phyloP scores from a whole-genome alignment of 2,329 filamentous ascomycete genomes.

The Diaporthe australafricana region DNA sequence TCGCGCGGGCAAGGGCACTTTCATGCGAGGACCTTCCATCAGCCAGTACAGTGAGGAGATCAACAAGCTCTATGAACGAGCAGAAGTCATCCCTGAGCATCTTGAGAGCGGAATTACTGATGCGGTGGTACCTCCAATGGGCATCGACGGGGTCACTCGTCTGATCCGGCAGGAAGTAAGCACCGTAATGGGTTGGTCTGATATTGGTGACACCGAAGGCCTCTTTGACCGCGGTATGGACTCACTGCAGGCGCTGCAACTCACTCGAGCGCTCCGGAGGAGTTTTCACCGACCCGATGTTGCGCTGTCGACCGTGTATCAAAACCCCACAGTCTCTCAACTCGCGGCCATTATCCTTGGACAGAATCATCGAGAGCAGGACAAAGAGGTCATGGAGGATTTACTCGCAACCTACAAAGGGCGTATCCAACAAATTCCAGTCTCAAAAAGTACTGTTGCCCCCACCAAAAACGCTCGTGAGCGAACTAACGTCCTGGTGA shows the following conservation, averaged over 20 bases:
- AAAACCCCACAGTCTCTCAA: slow-evolving; percentile 39
- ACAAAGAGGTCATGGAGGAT: slow-evolving; percentile 34
- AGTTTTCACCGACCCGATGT: slow-evolving; percentile 24
- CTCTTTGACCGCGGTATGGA: slow-evolving; percentile 40
- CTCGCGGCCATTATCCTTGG: slow-evolving; percentile 36
- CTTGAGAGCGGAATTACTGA: slow-evolving; percentile 28
- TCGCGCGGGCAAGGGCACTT: slow-evolving; percentile 26
- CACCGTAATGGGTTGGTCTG: slow-evolving; percentile 32
- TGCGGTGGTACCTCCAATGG: neutral
- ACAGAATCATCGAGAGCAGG: slow-evolving; percentile 23
- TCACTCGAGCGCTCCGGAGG: slow-evolving; percentile 36
- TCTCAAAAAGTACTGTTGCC: neutral
- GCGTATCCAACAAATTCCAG: slow-evolving; percentile 37
- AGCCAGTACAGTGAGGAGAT: slow-evolving; percentile 41
- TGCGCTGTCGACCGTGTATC: slow-evolving; percentile 37
- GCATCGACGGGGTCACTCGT: neutral
- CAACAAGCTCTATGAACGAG: slow-evolving; percentile 41
- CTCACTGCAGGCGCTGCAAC: slow-evolving; percentile 37
- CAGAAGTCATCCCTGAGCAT: slow-evolving; percentile 33
- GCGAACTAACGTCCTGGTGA: slow-evolving; percentile 41
- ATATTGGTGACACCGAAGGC: slow-evolving; percentile 22
- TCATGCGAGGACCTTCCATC: neutral
- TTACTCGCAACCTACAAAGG: slow-evolving; percentile 38
- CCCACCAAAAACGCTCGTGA: neutral
- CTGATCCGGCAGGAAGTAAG: slow-evolving; percentile 32